Base-by-base conservation (phyloP, 2,329 filamentous ascomycete species). In the Nothophoma quercina region DNA sequence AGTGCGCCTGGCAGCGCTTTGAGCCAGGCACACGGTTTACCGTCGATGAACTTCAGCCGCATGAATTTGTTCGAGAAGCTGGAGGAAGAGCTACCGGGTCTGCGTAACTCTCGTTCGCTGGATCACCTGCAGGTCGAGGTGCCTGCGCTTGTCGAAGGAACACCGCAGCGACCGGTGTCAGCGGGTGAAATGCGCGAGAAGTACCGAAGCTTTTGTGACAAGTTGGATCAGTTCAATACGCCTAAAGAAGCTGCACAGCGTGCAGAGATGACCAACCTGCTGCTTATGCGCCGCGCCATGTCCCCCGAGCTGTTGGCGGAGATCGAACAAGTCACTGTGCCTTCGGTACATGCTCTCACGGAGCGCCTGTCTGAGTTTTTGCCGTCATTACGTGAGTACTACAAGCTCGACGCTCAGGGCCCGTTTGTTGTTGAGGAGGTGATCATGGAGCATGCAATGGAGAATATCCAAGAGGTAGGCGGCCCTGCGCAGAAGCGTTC, bases 31-130 rank as follows among this genome's bases (percentile, higher is more conserved):
- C 70, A 74, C 46, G 71, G 75, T 12, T 68, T 81, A 23, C 79
- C 79, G 12, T 79, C 77, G 7, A 69, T 81, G 54, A 76, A 79
- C 54, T 81, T 81, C 66, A 81, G 78, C 52, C 71, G 71, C 7
- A 75, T 76, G 60, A 73, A 80, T 56, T 63, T 81, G 36, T 70
- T 80, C 44, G 74, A 76, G 32, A 78, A 75, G 60, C 58, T 81
- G 23, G 76, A 77, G 25, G 76, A 78, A 32, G 77, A 74, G 15
- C 60, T 79, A 18, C n/a, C n/a, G n/a, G 77, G 76, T 12, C 59
- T 72, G 19, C 73, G 71, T 7, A 59, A 69, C 6, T 71, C 71
- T 6, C 69, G 72, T 36, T 78, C 77, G 8, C 58, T 76, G 55
- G 77, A 76, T 21, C 44, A 52, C n/a, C 22, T 59, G 34, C 39